Percentiles rank a stretch among this genome's conserved stretches.
Evolutionary conservation across 108 stramenopile species (phyloP).

Genomic region (Conticribra guillardii): DNA sequence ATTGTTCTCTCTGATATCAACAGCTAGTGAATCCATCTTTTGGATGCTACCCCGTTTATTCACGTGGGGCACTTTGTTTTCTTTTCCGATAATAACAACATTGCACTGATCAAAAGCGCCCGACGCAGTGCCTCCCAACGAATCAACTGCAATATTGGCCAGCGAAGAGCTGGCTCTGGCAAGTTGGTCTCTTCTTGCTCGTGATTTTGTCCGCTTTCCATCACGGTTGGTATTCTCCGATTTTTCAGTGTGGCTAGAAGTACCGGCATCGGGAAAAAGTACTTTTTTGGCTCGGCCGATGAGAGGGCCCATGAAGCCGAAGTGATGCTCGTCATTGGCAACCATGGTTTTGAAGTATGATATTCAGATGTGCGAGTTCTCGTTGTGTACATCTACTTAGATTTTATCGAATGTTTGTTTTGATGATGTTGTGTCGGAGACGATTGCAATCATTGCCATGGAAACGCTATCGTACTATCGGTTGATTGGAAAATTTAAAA

Average conservation of each 20-base stretch:
- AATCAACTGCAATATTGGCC: conserved; percentile 1
- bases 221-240: conserved; percentile 2
- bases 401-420: background rate
- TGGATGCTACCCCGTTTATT: conserved; percentile 3
- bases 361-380: background rate
- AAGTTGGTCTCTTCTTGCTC: conserved; percentile 16
- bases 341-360: background rate
- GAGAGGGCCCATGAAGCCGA: conserved; percentile 31
- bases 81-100: conserved; percentile 5
- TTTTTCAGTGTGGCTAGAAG: conserved; percentile 1
- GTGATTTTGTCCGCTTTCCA: conserved; percentile 12
- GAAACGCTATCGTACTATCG: too few relatives aligned
- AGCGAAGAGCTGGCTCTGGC: conserved; percentile 21
- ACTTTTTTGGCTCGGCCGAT: conserved; percentile 36
- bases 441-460: too few relatives aligned
- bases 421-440: too few relatives aligned
- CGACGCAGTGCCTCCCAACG: background rate
- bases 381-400: background rate
- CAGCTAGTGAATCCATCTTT: conserved; percentile 31
- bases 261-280: conserved; percentile 24
- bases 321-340: conserved; percentile 6
- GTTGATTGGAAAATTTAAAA: too few relatives aligned
- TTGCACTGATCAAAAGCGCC: background rate
- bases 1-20: too few relatives aligned
- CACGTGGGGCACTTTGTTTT: conserved; percentile 16